Evolutionary conservation across 78 protist species (phyloP).

Genomic region (Dictyostelium purpureum): DNA sequence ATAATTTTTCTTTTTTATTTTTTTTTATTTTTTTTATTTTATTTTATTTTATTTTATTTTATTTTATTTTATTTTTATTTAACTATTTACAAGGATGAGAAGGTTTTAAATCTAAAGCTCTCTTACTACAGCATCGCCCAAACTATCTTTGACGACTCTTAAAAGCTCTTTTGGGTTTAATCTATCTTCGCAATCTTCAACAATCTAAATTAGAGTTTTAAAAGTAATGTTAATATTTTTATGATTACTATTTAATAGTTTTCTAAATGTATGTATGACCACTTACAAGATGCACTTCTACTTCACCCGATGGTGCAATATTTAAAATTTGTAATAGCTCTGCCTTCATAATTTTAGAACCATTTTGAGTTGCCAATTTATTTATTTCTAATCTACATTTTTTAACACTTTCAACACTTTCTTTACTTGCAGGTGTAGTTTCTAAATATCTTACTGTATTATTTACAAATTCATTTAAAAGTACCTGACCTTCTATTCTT

Average conservation of each 20-base stretch:
- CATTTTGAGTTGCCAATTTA: not conserved
- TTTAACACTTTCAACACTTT: not conserved
- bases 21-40: too few species aligned
- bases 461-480: constrained; percentile 45
- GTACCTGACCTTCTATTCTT: constrained; percentile 21
- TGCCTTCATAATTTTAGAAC: constrained; percentile 1
- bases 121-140: constrained; percentile 15
- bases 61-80: too few species aligned
- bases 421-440: constrained; percentile 51
- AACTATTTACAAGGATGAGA: too few species aligned
- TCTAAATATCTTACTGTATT: not conserved
- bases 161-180: not conserved
- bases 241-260: too few species aligned
- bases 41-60: too few species aligned
- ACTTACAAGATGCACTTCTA: constrained; percentile 56
- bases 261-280: not conserved
- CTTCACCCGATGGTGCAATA: constrained; percentile 58
- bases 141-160: not conserved
- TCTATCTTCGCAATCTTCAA: constrained; percentile 54
- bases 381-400: not conserved
- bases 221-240: not conserved
- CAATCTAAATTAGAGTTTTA: not conserved
- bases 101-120: too few species aligned
- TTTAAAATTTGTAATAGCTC: constrained; percentile 61
- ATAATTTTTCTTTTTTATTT: too few species aligned